Conservation (phyloP, 257 asterid genomes). For the Apocynum venetum region DNA sequence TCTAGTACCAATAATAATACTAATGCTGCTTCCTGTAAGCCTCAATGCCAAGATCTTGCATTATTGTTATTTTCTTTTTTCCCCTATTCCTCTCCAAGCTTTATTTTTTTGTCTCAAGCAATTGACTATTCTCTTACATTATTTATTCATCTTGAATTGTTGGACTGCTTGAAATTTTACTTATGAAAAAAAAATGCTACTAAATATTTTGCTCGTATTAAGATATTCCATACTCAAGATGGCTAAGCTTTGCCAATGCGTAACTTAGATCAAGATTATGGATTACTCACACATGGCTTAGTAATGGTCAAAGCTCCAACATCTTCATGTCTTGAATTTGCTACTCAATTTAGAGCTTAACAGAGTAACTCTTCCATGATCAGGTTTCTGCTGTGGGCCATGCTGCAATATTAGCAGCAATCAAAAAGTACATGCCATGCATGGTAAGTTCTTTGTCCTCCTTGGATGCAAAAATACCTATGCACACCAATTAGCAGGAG, state of each 20-base stretch:
- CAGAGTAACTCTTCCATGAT: slow-evolving; percentile 5
- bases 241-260: background rate
- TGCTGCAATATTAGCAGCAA: slow-evolving; percentile 83
- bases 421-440: slow-evolving; percentile 62
- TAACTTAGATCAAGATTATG: background rate
- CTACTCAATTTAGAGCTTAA: background rate
- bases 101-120: background rate
- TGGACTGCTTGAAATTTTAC: background rate
- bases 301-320: slow-evolving; percentile 2
- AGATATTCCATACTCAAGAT: background rate
- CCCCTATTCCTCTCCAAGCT: background rate
- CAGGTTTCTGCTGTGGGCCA: slow-evolving; percentile 86
- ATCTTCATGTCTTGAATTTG: background rate
- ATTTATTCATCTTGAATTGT: background rate
- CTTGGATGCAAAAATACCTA: background rate
- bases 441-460: slow-evolving; percentile 39
- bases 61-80: background rate
- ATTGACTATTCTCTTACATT: background rate
- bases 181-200: no score
- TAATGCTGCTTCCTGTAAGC: slow-evolving; percentile 81
- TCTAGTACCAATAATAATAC: slow-evolving; percentile 66
- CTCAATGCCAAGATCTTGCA: slow-evolving; percentile 6
- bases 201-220: background rate
- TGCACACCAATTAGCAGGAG: background rate
- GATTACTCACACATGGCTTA: background rate